Evolutionary conservation across 108 stramenopile genomes (phyloP).

Genomic region (Cyclotella atomus): DNA sequence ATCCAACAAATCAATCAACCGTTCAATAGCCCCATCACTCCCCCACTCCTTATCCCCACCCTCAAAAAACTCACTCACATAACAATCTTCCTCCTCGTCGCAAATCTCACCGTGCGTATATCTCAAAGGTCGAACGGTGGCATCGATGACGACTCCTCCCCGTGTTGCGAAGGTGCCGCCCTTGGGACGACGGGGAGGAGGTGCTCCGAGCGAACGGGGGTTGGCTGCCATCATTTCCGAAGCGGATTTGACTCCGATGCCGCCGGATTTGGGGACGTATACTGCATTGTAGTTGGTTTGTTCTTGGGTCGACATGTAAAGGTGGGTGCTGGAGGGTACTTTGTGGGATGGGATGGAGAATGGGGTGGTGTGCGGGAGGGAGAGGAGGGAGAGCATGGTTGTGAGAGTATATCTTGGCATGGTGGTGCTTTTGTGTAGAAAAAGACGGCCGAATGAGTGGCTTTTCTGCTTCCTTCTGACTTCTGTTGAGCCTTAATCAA

Average conservation of each 20-base stretch:
- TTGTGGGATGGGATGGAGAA: not conserved
- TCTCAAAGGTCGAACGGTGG: constrained; percentile 64
- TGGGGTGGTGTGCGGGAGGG: not conserved
- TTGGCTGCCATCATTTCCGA: constrained; percentile 62
- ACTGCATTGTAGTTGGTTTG: constrained; percentile 30
- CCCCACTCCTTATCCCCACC: constrained; percentile 35
- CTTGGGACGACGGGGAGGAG: constrained; percentile 64
- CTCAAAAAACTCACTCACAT: constrained; percentile 35
- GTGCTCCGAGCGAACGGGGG: constrained; percentile 78
- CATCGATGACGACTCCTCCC: constrained; percentile 89
- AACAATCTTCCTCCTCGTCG: constrained; percentile 25
- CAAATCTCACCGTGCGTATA: constrained; percentile 43
- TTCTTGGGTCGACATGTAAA: not conserved
- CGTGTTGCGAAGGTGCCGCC: constrained; percentile 85
- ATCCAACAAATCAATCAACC: constrained; percentile 88
- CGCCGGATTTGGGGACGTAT: constrained; percentile 59
- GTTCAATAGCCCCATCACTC: constrained; percentile 78
- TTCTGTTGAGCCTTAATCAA: too few species aligned
- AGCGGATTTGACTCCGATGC: constrained; percentile 62
- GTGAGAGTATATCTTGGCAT: constrained; percentile 17
- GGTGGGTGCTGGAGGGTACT: not conserved
- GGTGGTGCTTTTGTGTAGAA: not conserved
- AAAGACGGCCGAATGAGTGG: not conserved
- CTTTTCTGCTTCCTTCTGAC: too few species aligned
- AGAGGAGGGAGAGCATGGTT: constrained; percentile 7